Evolutionary conservation across 352 stramenopile species (phyloP), one percentile per base, ranked within the genome.

Genomic region (Pythium dissimile): DNA sequence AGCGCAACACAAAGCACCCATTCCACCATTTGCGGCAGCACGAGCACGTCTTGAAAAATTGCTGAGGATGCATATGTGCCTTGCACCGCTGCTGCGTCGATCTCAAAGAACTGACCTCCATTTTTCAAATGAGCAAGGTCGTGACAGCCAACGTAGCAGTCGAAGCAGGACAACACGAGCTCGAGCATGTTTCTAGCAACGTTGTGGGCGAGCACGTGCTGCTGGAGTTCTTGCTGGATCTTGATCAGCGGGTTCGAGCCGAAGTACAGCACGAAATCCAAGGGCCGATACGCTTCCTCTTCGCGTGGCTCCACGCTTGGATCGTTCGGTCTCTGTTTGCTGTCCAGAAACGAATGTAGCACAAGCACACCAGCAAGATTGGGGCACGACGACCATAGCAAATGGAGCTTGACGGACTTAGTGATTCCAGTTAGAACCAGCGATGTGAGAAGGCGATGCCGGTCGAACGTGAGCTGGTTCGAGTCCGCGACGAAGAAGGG

Each of bases 241-340:
- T 73, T 75, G 28, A 80, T 47, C 7, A 89, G 59, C 30, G 79
- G 74, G 11, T 77, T 78, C 5, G 77, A 75, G 24, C 68, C 64
- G 44, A 89, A 86, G 48, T 71, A 75, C 30, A 87, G 68, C 38
- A 84, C 74, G 34, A 85, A 89, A 56, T 86, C 76, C 1, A 71
- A 58, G 10, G 84, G 50, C 6, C 70, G 62, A 49, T 76, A 73
- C 16, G 75, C 67, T 43, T 46, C 43, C 69, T 32, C 38, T 31
- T 23, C 27, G 18, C 68, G 18, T 28, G 41, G 6, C 5, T 11
- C 20, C 34, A 23, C 6, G 4, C 37, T 41, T n/a, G 30, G 12
- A 11, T 34, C 20, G 23, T 26, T 9, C 65, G 52, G 5, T 39
- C 70, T 58, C 26, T 47, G 52, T 24, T 59, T 46, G 23, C 21